A percentile compares a stretch with the other conserved stretches of the same genome.
Evolutionary conservation across 306 rosid genomes (phyloP).

Genomic region (Dalbergia cochinchinensis): DNA sequence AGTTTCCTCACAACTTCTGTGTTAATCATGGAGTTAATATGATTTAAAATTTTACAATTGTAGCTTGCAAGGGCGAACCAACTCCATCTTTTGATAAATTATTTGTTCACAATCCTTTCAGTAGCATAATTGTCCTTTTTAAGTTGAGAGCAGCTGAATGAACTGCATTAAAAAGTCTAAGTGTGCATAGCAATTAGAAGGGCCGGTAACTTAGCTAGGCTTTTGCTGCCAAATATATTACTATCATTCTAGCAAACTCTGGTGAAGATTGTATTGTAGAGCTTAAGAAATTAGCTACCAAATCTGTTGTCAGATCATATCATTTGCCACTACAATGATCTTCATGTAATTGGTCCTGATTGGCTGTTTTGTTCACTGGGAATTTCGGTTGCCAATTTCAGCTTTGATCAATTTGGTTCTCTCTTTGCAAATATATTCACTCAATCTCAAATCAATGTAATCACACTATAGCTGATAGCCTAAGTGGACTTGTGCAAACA

Average conservation of each 20-base stretch:
- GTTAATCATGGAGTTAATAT: not conserved
- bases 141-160: too few relatives aligned
- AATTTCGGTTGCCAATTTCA: not conserved
- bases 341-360: not conserved
- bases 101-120: not conserved
- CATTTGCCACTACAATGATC: too few relatives aligned
- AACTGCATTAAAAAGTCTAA: too few relatives aligned
- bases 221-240: conserved; percentile 1
- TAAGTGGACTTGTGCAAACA: not conserved
- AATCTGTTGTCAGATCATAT: not conserved
- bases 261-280: too few relatives aligned
- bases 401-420: conserved; percentile 23
- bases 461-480: not conserved
- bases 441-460: too few relatives aligned
- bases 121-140: too few relatives aligned
- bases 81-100: conserved; percentile 7
- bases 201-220: not conserved
- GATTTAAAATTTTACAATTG: conserved; percentile 5
- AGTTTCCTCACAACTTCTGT: conserved; percentile 41
- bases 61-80: not conserved
- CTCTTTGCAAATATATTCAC: conserved; percentile 5
- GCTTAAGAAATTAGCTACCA: not conserved
- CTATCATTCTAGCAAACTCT: too few relatives aligned
- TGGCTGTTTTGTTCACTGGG: not conserved
- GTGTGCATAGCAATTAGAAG: not conserved